phyloP scores from a whole-genome alignment of 2,329 filamentous ascomycete genomes.

The Elsinoe arachidis region DNA sequence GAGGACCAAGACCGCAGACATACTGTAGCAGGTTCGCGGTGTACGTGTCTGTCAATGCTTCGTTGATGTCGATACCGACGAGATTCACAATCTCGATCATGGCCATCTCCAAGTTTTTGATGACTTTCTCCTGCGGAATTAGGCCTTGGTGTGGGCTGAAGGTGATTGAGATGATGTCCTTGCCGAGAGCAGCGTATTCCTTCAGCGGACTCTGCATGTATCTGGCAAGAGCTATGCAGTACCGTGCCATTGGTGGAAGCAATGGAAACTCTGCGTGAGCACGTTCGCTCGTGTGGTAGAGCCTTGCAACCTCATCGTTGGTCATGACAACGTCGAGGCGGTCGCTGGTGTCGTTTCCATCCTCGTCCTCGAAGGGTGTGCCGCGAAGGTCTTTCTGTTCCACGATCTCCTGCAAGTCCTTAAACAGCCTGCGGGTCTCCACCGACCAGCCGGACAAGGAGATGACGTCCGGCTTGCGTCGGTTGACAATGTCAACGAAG shows the following conservation, averaged over 20 bases:
- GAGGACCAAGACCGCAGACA: constrained; percentile 80
- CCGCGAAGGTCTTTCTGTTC: constrained; percentile 68
- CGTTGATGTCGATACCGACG: constrained; percentile 89
- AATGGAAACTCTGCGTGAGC: constrained; percentile 73
- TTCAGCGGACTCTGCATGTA: constrained; percentile 95
- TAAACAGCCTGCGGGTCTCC: constrained; percentile 74
- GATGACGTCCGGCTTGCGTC: constrained; percentile 79
- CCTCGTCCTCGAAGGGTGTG: constrained; percentile 75
- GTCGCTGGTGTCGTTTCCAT: constrained; percentile 62
- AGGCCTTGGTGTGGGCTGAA: constrained; percentile 89
- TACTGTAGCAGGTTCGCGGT: constrained; percentile 84
- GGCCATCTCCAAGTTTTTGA: constrained; percentile 82
- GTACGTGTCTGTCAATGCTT: constrained; percentile 72
- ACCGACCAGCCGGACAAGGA: constrained; percentile 82
- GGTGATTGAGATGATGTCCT: constrained; percentile 74
- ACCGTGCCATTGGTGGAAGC: constrained; percentile 68
- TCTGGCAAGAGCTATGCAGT: constrained; percentile 79
- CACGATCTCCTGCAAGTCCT: constrained; percentile 70
- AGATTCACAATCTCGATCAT: constrained; percentile 99
- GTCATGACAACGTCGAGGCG: constrained; percentile 81
- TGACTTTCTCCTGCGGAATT: constrained; percentile 76
- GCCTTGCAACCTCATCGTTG: constrained; percentile 92
- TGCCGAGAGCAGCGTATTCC: constrained; percentile 87
- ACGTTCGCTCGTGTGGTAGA: constrained; percentile 85
- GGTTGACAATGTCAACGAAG: constrained; percentile 70